Percentiles rank a stretch among this genome's conserved stretches.
These are phyloP conservation scores for Aspergillus cejpii DNA, from an alignment of 2,329 filamentous ascomycete genomes.

Conservation along the genomic window DNA sequence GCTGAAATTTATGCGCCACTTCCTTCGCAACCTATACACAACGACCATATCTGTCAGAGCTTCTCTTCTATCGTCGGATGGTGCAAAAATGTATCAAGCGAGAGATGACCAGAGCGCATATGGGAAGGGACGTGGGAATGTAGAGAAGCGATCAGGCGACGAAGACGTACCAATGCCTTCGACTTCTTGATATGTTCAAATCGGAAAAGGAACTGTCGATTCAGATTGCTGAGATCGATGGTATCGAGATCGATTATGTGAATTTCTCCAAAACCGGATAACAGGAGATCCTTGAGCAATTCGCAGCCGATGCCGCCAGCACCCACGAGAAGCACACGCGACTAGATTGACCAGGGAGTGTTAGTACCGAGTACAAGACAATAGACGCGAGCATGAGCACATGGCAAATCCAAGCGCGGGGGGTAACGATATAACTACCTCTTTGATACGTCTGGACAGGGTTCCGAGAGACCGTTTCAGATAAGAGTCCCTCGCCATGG, in stretches of 20 bases:
- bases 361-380: conserved; percentile 7
- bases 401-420: conserved; percentile 2
- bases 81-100: neutral
- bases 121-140: conserved; percentile 4
- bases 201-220: conserved; percentile 93
- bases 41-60: conserved; percentile 12
- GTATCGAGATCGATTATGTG: conserved; percentile 96
- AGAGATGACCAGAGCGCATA: too few relatives aligned
- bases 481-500: conserved; percentile 39
- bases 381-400: neutral
- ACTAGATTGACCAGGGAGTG: conserved; percentile 46
- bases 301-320: conserved; percentile 97
- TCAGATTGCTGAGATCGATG: conserved; percentile 95
- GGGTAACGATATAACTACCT: conserved; percentile 28
- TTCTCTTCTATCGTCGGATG: conserved; percentile 1
- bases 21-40: conserved; percentile 73
- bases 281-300: conserved; percentile 89
- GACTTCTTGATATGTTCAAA: conserved; percentile 97
- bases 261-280: conserved; percentile 85
- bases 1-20: conserved; percentile 83
- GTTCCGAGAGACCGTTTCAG: conserved; percentile 41
- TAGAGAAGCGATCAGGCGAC: neutral
- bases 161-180: conserved; percentile 69
- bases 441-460: conserved; percentile 35
- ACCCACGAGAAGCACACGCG: conserved; percentile 85